Evolutionary conservation across 1,284 basidiomycete genomes (phyloP).

Genomic region (Naganishia liquefaciens): DNA sequence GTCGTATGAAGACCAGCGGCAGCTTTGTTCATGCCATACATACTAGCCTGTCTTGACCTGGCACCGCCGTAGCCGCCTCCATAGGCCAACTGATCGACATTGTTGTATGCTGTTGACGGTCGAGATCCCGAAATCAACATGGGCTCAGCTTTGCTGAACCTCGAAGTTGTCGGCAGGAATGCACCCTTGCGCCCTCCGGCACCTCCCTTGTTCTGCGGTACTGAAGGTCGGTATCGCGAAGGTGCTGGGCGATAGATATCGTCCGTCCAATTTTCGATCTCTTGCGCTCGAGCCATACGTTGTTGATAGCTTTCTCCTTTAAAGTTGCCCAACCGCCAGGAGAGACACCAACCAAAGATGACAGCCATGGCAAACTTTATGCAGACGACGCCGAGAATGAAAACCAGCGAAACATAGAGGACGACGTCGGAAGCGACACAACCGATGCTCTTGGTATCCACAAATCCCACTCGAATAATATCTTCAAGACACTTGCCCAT

Average conservation of each 20-base stretch:
- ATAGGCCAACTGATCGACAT: slow-evolving; percentile 55
- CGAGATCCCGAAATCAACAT: slow-evolving; percentile 65
- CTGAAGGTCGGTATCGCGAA: slow-evolving; percentile 77
- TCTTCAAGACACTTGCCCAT: slow-evolving; percentile 83
- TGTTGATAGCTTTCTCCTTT: slow-evolving; percentile 90
- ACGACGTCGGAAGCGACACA: slow-evolving; percentile 94
- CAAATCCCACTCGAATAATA: slow-evolving; percentile 82
- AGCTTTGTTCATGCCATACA: slow-evolving; percentile 48
- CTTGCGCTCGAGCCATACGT: slow-evolving; percentile 83
- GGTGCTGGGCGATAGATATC: slow-evolving; percentile 96
- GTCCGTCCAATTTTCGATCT: slow-evolving; percentile 95
- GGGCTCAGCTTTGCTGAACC: slow-evolving; percentile 76
- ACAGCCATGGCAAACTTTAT: slow-evolving; percentile 98
- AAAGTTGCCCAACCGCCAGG: slow-evolving; percentile 91
- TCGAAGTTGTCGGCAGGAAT: slow-evolving; percentile 78
- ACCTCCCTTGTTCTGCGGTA: slow-evolving; percentile 60
- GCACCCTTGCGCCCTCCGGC: slow-evolving; percentile 57
- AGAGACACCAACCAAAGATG: slow-evolving; percentile 95
- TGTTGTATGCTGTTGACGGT: slow-evolving; percentile 73
- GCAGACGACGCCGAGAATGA: slow-evolving; percentile 94
- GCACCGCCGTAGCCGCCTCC: slow-evolving; percentile 24
- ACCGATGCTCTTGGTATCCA: slow-evolving; percentile 90
- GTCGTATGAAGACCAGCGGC: slow-evolving; percentile 55
- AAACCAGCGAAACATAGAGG: slow-evolving; percentile 90
- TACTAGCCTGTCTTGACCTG: slow-evolving; percentile 44